Evolutionary conservation across 305 asterid genomes (phyloP), one percentile per base, ranked within the genome.

Genomic region (Rubia balearica): DNA sequence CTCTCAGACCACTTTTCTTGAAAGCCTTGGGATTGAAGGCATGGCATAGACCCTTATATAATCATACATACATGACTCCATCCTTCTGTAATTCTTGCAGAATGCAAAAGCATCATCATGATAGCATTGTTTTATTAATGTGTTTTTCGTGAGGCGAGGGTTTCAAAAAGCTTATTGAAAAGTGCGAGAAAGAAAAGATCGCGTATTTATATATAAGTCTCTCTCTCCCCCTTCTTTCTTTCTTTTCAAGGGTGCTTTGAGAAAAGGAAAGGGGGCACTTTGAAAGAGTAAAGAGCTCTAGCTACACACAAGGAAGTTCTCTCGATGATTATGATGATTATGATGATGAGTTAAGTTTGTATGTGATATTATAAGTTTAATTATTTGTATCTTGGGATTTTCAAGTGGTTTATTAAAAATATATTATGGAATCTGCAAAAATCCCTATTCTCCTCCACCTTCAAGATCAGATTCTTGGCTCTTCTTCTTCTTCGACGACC

Each of bases 1-100:
- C 82, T 76, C 84, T 80, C 87, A 80, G 80, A 73, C 51, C 51
- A 46, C 86, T 79, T 84, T 85, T 81, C 68, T 78, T 83, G 74
- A 76, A 81, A 88, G 87, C 88, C 96, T 89, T 91, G 96, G 94
- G 95, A 83, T 85, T 82, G 82, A 89, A 86, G 89, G 73, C 63
- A 85, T 11, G 72, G 61, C 72, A 72, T 80, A 75, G 80, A 51
- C 59, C 21, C 59, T 16, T 17, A 51, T 17, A 51, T 51, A 51
- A 51, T 51, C 55, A 51, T 51, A 6, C 6, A 16, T 51, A 21
- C 59, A 51, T 51, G 59, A 51, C 21, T 51, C 22, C 82, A 76
- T 85, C 83, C 77, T 77, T 79, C 81, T 81, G 82, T 77, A 67
- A 81, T 76, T 51, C 59, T 51, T 79, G 80, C 79, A 77, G 85